A percentile compares a stretch with the other conserved stretches of the same genome.
These are phyloP conservation scores for Pulveroboletus sp. DNA, from an alignment of 768 basidiomycete genomes.

Conservation along the genomic window DNA sequence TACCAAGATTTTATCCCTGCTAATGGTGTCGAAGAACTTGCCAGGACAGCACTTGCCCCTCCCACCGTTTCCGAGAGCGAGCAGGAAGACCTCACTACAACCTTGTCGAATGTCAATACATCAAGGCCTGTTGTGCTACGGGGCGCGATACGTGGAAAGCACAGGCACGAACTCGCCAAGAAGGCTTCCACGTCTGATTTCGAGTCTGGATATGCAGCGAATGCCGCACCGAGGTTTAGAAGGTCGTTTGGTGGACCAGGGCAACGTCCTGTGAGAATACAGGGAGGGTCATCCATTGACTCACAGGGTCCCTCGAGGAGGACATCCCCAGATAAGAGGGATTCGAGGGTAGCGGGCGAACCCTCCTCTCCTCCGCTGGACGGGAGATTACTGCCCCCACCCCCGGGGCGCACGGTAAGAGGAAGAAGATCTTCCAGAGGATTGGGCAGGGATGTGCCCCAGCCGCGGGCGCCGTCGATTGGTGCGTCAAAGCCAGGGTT, in stretches of 20 bases:
- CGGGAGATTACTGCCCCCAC: conserved; percentile 25
- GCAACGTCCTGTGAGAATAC: conserved; percentile 47
- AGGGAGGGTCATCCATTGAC: conserved; percentile 44
- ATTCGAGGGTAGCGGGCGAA: conserved; percentile 36
- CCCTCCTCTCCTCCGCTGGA: conserved; percentile 25
- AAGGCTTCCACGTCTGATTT: conserved; percentile 77
- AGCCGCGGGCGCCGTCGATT: conserved; percentile 41
- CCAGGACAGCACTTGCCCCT: conserved; percentile 61
- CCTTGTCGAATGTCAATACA: conserved; percentile 14
- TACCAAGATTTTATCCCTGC: conserved; percentile 77
- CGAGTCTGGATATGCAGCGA: conserved; percentile 90
- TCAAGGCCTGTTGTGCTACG: conserved; percentile 31
- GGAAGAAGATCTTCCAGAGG: conserved; percentile 33
- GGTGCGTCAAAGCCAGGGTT: conserved; percentile 45
- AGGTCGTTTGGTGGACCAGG: conserved; percentile 37
- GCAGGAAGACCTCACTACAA: conserved; percentile 49
- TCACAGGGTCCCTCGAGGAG: conserved; percentile 62
- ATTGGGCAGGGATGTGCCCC: conserved; percentile 34
- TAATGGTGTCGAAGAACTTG: conserved; percentile 66
- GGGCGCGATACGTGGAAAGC: conserved; percentile 43
- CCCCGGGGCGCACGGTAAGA: conserved; percentile 36
- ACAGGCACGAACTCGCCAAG: conserved; percentile 42
- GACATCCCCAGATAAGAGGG: conserved; percentile 71
- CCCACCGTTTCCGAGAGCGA: conserved; percentile 74
- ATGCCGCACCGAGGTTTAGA: conserved; percentile 76